phyloP scores from a whole-genome alignment of 495 filamentous ascomycete genomes.

The Pyrenula aspistea region DNA sequence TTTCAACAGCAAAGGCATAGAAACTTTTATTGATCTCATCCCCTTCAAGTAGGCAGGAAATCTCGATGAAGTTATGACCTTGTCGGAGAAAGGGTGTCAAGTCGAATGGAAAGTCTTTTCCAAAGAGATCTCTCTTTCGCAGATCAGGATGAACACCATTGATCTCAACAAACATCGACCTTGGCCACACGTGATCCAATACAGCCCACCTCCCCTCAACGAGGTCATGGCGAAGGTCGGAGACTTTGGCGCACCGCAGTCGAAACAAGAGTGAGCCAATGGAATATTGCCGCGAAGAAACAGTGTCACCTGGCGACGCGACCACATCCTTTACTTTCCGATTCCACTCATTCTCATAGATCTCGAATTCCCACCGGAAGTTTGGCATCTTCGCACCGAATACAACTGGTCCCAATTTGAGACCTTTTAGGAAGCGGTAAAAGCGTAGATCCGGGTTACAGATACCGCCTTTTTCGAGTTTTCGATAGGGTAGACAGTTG shows the following conservation, averaged over 20 bases:
- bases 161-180: slow-evolving; percentile 53
- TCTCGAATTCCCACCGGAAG: background rate
- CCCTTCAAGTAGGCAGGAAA: slow-evolving; percentile 32
- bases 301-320: background rate
- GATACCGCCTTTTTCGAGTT: background rate
- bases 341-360: background rate
- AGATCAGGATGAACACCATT: slow-evolving; percentile 47
- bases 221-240: slow-evolving; percentile 5
- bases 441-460: background rate
- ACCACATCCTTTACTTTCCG: background rate
- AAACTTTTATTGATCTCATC: slow-evolving; percentile 19
- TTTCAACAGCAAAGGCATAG: slow-evolving; percentile 51
- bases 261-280: slow-evolving; percentile 24
- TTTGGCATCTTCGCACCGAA: background rate
- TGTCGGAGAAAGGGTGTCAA: slow-evolving; percentile 40
- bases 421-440: background rate
- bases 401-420: background rate
- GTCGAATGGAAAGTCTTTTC: slow-evolving; percentile 65
- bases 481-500: background rate
- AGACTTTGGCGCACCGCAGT: slow-evolving; percentile 29
- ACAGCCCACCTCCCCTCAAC: slow-evolving; percentile 44
- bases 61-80: slow-evolving; percentile 46
- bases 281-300: slow-evolving; percentile 3
- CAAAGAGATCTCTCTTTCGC: slow-evolving; percentile 52
- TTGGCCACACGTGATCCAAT: slow-evolving; percentile 58